A percentile compares a stretch with the other conserved stretches of the same genome.
These are phyloP conservation scores for Strobilomyces confusus DNA, from an alignment of 768 basidiomycete genomes.

Conservation along the genomic window DNA sequence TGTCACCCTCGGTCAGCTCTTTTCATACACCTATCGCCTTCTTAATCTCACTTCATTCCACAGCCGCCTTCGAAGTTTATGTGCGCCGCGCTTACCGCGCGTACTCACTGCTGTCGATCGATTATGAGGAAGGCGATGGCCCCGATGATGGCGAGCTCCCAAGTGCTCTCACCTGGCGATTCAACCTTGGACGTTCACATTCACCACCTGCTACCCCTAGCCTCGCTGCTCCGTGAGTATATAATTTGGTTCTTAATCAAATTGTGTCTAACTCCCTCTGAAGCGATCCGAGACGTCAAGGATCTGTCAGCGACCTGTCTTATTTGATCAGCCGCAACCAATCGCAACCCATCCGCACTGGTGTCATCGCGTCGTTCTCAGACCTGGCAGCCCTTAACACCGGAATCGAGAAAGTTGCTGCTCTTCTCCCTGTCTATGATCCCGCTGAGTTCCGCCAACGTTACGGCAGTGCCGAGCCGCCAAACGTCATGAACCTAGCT, in stretches of 20 bases:
- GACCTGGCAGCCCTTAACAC: slow-evolving; percentile 60
- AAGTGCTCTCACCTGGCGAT: slow-evolving; percentile 85
- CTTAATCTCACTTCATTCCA: background rate
- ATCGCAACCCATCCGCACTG: slow-evolving; percentile 84
- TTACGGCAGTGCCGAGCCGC: slow-evolving; percentile 72
- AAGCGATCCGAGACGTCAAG: slow-evolving; percentile 71
- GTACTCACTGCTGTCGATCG: slow-evolving; percentile 85
- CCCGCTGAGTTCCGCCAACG: slow-evolving; percentile 66
- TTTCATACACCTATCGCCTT: background rate
- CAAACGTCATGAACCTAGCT: slow-evolving; percentile 93
- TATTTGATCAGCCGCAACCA: slow-evolving; percentile 87
- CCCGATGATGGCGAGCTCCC: slow-evolving; percentile 80
- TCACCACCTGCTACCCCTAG: slow-evolving; percentile 83
- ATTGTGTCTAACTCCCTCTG: slow-evolving; percentile 7
- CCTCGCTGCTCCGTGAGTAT: slow-evolving; percentile 37
- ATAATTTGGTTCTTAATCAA: background rate
- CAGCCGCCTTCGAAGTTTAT: slow-evolving; percentile 95
- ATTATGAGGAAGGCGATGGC: slow-evolving; percentile 91
- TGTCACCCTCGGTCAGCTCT: slow-evolving; percentile 69
- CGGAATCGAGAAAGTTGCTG: slow-evolving; percentile 73
- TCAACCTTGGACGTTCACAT: slow-evolving; percentile 88
- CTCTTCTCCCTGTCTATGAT: slow-evolving; percentile 72
- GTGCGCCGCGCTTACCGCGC: slow-evolving; percentile 94
- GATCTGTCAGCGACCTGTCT: slow-evolving; percentile 92
- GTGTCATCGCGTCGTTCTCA: slow-evolving; percentile 89